A percentile compares a stretch with the other conserved stretches of the same genome.
Evolutionary conservation across 164 flowering plant species (phyloP).

Genomic region (Magnolia changhungtana): DNA sequence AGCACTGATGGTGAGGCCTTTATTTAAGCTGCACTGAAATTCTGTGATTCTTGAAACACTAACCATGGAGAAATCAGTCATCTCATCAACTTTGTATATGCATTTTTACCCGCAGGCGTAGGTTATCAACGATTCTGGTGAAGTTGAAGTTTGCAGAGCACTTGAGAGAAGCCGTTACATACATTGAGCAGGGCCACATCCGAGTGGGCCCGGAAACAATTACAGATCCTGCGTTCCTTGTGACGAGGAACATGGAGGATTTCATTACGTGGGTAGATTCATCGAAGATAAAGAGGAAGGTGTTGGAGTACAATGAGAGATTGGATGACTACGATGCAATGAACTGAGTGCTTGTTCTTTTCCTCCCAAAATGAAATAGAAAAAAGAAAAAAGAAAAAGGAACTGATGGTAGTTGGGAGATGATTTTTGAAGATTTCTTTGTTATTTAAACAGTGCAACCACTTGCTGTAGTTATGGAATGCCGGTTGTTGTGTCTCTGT

Average conservation of each 20-base stretch:
- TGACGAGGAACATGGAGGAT: conserved; percentile 93
- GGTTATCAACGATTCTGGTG: conserved; percentile 66
- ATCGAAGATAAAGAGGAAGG: conserved; percentile 88
- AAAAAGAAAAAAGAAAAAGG: too few relatives aligned
- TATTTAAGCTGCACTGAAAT: too few relatives aligned
- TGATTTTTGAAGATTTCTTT: too few relatives aligned
- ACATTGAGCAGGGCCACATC: conserved; percentile 88
- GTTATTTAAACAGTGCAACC: too few relatives aligned
- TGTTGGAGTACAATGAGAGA: conserved; percentile 73
- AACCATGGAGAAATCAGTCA: background rate
- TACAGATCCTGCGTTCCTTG: conserved; percentile 92
- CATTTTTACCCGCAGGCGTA: conserved; percentile 44
- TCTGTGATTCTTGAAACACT: too few relatives aligned
- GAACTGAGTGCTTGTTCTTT: conserved; percentile 28
- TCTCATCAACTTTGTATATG: background rate
- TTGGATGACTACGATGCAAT: conserved; percentile 85
- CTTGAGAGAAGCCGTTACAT: conserved; percentile 80
- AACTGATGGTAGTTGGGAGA: too few relatives aligned
- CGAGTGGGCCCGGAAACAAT: conserved; percentile 92
- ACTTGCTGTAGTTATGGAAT: too few relatives aligned
- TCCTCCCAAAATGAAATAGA: background rate
- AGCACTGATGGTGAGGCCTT: too few relatives aligned
- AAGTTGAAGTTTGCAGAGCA: conserved; percentile 79
- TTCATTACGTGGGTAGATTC: conserved; percentile 91
- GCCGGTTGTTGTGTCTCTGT: too few relatives aligned